A percentile compares a stretch with the other conserved stretches of the same genome.
Conservation (phyloP, 331 rosid species). For the Cydonia oblonga region DNA sequence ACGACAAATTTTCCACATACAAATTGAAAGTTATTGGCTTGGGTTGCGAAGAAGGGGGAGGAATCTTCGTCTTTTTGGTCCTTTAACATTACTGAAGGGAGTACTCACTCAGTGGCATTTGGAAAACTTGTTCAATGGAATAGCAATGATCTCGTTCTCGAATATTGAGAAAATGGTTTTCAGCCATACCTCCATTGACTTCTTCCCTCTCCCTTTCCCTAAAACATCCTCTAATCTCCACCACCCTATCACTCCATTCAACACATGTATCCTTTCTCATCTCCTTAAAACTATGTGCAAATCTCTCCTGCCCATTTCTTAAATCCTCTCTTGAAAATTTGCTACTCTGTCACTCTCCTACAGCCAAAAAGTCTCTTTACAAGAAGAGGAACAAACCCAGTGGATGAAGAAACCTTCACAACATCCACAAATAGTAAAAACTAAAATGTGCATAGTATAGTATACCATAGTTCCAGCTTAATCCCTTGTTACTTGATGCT, state of each 20-base stretch:
- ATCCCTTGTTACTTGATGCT: background rate
- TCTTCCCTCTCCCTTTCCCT: background rate
- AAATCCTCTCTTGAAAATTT: background rate
- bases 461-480: background rate
- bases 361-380: background rate
- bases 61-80: slow-evolving; percentile 27
- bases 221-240: background rate
- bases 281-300: background rate
- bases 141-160: background rate
- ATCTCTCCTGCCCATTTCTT: background rate
- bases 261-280: background rate
- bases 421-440: background rate
- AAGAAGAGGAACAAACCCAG: background rate
- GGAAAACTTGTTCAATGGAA: background rate
- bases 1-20: slow-evolving; percentile 73
- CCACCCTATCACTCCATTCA: background rate
- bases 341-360: background rate
- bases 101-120: background rate
- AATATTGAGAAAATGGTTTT: background rate
- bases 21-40: slow-evolving; percentile 59
- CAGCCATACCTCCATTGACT: background rate
- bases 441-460: background rate
- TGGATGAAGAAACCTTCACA: background rate
- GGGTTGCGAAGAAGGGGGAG: slow-evolving; percentile 32
- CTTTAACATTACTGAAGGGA: background rate